Percentiles rank a stretch among this genome's conserved stretches.
Evolutionary conservation across 495 filamentous ascomycete genomes (phyloP).

Genomic region (Trichoderma virens): DNA sequence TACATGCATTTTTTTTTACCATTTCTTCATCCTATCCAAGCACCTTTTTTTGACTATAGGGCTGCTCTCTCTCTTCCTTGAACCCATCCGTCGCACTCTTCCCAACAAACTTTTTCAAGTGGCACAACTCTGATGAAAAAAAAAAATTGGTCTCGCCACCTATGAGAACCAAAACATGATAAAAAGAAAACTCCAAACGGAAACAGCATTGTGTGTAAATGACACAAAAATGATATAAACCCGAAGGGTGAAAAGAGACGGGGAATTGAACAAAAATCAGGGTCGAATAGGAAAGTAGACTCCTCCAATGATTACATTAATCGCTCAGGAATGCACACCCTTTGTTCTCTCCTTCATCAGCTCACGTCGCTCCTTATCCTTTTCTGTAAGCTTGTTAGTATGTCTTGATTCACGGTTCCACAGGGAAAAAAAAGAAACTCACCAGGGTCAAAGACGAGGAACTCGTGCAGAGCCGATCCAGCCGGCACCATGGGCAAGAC

Average conservation of each 20-base stretch:
- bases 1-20: neutral
- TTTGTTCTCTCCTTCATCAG: slow-evolving; percentile 63
- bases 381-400: slow-evolving; percentile 38
- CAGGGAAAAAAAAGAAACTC: slow-evolving; percentile 20
- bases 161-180: neutral
- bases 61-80: neutral
- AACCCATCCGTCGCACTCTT: neutral
- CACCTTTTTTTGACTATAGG: neutral
- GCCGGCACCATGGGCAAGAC: slow-evolving; percentile 94
- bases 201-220: neutral
- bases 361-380: slow-evolving; percentile 65
- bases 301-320: neutral
- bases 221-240: neutral
- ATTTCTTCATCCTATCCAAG: neutral
- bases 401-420: slow-evolving; percentile 3
- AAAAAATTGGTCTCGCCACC: neutral
- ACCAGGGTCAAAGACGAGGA: slow-evolving; percentile 85
- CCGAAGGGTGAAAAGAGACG: neutral
- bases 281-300: neutral
- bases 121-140: neutral
- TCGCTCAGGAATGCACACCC: slow-evolving; percentile 33
- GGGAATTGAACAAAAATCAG: neutral
- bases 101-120: neutral
- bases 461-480: slow-evolving; percentile 83
- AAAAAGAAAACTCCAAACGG: neutral